Percentiles rank a stretch among this genome's conserved stretches.
These are phyloP conservation scores for Avena insularis DNA, from an alignment of 176 grass and related monocot species.

Conservation along the genomic window DNA sequence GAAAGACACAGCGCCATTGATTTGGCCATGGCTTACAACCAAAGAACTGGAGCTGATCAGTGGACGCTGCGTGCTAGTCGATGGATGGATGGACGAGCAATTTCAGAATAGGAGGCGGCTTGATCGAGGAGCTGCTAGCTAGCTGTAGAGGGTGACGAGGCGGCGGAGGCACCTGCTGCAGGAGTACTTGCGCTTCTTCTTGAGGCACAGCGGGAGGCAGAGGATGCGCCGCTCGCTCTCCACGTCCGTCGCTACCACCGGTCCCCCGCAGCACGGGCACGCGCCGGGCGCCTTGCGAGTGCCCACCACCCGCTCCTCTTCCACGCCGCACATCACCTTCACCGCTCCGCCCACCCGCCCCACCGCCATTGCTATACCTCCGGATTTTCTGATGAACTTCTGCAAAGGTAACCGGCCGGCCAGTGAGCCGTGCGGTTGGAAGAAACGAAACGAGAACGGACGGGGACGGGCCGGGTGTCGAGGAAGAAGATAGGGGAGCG, in stretches of 20 bases:
- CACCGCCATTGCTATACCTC: neutral
- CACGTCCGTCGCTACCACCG: constrained; percentile 73
- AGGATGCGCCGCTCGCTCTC: constrained; percentile 63
- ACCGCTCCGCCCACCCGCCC: neutral
- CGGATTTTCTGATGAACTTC: neutral
- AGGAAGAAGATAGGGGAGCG: neutral
- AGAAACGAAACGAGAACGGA: neutral
- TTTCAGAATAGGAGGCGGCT: neutral
- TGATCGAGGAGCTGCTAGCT: neutral
- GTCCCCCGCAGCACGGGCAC: constrained; percentile 77
- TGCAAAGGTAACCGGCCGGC: too few species aligned
- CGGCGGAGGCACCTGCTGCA: constrained; percentile 72
- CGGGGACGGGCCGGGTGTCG: neutral
- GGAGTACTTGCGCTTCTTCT: constrained; percentile 82
- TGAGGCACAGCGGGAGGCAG: constrained; percentile 74
- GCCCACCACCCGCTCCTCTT: constrained; percentile 66
- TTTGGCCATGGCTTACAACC: too few species aligned
- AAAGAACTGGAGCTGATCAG: neutral
- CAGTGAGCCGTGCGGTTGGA: neutral
- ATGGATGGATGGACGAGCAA: neutral
- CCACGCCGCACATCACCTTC: constrained; percentile 48
- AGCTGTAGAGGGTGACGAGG: constrained; percentile 65
- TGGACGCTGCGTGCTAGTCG: neutral
- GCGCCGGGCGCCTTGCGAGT: constrained; percentile 67
- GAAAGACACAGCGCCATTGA: neutral